Base-by-base conservation (phyloP, 1,284 basidiomycete genomes). In the Naganishia cerealis region DNA sequence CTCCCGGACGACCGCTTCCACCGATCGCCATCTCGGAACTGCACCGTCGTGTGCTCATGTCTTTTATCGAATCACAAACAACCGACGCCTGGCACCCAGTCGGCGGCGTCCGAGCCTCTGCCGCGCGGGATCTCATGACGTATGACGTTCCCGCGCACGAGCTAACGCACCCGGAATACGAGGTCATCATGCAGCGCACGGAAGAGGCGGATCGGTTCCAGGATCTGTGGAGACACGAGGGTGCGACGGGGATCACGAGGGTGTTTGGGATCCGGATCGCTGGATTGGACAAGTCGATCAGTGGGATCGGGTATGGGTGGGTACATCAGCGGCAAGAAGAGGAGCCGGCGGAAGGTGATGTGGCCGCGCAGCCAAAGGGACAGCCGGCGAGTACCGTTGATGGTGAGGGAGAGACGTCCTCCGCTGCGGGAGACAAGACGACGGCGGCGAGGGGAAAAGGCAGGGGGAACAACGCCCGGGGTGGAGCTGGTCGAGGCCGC, bases 71-170 rank as follows among this genome's bases (percentile, higher is more conserved):
- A 43, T 66, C 76, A 68, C 72, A 76, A 74, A 74, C 81, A 75
- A 73, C 79, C 76, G 74, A 82, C 16, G 70, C 75, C n/a, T 75
- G 79, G 75, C 61, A 63, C 38, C 61, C 61, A 15, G 61, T 63
- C 61, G 61, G 61, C 52, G 61, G 61, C 15, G 61, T 63, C 55
- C 78, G 77, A 18, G 87, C 86, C 0, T 78, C 84, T 8, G 85
- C 86, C 6, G 86, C 89, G n/a, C 83, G 83, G 71, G 90, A 92
- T 78, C 89, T 86, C 68, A 85, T 89, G 84, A 81, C 81, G 54
- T 75, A 89, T 42, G 78, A 81, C 8, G 78, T 91, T 40, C 84
- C 85, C 0, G 67, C 72, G 16, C 79, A 81, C 70, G 79, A 80
- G 66, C 66, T 79, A n/a, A 73, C 71, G 2, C 59, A 71, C 1